Base-by-base conservation (phyloP, 2,329 filamentous ascomycete species). In the Lecanicillium sp. region DNA sequence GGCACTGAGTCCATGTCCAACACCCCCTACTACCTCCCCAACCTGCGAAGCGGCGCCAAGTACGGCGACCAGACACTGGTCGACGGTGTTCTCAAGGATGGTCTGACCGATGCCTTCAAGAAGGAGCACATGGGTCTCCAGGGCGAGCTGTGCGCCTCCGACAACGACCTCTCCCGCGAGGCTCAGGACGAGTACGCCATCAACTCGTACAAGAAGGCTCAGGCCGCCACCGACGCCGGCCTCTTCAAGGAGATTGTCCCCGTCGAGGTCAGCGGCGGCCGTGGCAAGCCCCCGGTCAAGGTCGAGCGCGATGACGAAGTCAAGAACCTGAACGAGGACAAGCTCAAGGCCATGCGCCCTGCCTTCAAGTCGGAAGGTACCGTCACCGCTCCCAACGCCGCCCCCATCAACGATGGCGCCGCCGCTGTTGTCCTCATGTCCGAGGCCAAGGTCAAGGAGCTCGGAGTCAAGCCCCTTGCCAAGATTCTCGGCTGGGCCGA, bases 1-100 rank as follows among this genome's bases (percentile, higher is more conserved):
- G 92, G 92, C 53, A 81, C 90, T 51, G 92, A 98, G 72, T 95
- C 88, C 72, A 98, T 98, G 92, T 95, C 89, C 59, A 97, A 97
- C 71, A 75, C 84, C 39, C 92, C 92, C 37, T 89, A 98, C 72
- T 98, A 98, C 72, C 83, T 96, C 38, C 85, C 88, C 48, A 85
- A 72, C 62, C 73, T 95, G 53, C 85, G 92, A 62, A 83, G 67
- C 49, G 92, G 92, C 51, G 81, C 84, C 64, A 97, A 97, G 70
- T 98, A 94, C 65, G 92, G 92, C 54, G 79, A 97, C 68, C 84
- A 90, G 68, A 79, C 73, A 38, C 73, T 98, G 49, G 74, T 96
- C 39, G 92, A 98, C 58, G 90, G 87, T 51, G 80, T 98, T 49
- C 77, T 96, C 56, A 89, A 89, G 72, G 92, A 98, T 58, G 92